Evolutionary conservation across 2,329 filamentous ascomycete species (phyloP), one percentile per base, ranked within the genome.

Genomic region (Paraconiothyrium sp.): DNA sequence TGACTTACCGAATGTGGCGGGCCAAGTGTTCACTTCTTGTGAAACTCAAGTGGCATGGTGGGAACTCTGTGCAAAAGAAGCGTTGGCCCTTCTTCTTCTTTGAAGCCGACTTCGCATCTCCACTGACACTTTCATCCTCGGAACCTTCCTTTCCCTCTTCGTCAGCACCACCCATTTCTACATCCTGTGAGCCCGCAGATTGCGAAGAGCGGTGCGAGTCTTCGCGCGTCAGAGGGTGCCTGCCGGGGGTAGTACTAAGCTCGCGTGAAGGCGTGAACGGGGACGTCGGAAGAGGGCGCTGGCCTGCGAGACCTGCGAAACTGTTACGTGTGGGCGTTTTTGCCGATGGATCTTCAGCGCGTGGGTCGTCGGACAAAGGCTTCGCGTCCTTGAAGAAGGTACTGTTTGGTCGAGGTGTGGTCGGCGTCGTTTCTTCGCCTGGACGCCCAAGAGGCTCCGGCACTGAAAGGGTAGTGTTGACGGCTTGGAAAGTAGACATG

Each of bases 51-150:
- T 90, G 94, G 79, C 95, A 99, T 4, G 94, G 94, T 30, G 94
- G 94, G 71, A 93, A 98, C 35, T 97, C 93, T 4, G 91, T 96
- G 81, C 95, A 99, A 79, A 94, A 97, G 79, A 99, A 99, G 49
- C 93, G 89, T 78, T 97, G 93, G 0, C 93, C 93, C 79, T 97
- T 97, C 82, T 97, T 97, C 86, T 97, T 98, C 82, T 96, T 97
- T 56, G 86, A 89, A 9, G 92, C 90, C 64, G 90, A 87, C 63
- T 92, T 91, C 13, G 91, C 91, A 35, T 84, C 83, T 64, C 81
- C 83, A 16, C 76, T 80, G 14, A 78, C 78, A 64, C 83, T 84
- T 30, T 84, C 83, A 55, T 83, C 81, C 69, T 85, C 83, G 10
- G 82, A 84, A 1, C 72, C 82, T 32, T 83, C 81, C 48, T 72